A percentile compares a stretch with the other conserved stretches of the same genome.
Conservation (phyloP, 257 asterid genomes). For the Nemophila menziesii region DNA sequence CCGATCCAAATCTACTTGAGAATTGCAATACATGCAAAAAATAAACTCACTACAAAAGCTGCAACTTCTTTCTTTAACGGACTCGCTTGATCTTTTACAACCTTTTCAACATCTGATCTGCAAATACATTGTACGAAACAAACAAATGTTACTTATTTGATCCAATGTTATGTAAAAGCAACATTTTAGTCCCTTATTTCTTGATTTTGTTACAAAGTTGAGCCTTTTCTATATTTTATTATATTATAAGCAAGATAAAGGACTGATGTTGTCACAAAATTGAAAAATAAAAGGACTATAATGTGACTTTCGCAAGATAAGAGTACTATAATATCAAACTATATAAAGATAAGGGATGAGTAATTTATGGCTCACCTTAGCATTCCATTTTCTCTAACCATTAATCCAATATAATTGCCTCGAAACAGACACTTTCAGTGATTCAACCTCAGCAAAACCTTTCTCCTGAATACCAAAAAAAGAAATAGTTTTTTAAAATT, state of each 20-base stretch:
- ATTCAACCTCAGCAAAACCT: slow-evolving; percentile 46
- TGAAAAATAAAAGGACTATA: no score
- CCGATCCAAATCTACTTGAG: slow-evolving; percentile 28
- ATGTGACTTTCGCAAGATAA: no score
- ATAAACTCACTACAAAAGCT: slow-evolving; percentile 37
- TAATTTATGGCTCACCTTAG: slow-evolving; percentile 89
- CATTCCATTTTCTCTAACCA: slow-evolving; percentile 54
- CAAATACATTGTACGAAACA: slow-evolving; percentile 5
- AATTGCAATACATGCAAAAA: slow-evolving; percentile 44
- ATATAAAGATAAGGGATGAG: no score
- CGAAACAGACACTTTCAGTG: slow-evolving; percentile 52
- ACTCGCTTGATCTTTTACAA: slow-evolving; percentile 39
- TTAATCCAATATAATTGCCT: slow-evolving; percentile 43
- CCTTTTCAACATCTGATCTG: slow-evolving; percentile 71
- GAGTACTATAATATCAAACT: no score
- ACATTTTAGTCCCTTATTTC: no score
- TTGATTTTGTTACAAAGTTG: no score
- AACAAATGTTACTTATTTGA: no score
- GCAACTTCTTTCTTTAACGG: slow-evolving; percentile 61
- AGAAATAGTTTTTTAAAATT: background rate
- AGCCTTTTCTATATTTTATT: no score
- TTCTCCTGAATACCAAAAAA: slow-evolving; percentile 41
- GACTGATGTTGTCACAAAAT: no score
- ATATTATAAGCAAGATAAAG: no score
- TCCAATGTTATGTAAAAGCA: no score